Base-by-base conservation (phyloP, 2,329 filamentous ascomycete genomes). In the Harringtonia aguacate region DNA sequence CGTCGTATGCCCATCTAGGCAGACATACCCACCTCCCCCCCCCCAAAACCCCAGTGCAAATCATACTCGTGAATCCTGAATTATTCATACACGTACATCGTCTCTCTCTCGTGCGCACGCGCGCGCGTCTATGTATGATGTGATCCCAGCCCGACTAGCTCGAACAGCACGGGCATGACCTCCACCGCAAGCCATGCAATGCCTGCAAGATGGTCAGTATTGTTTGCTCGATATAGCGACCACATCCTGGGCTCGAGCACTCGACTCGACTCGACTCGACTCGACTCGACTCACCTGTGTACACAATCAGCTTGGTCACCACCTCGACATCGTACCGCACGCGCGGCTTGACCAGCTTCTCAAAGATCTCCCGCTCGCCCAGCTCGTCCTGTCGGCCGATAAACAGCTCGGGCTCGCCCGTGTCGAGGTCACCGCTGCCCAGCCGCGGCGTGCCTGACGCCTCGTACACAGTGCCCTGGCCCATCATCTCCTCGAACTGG, bases 241-340 rank as follows among this genome's bases (percentile, higher is more conserved):
- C n/a, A n/a, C n/a, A n/a, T n/a, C n/a, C n/a, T n/a, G n/a, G n/a
- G n/a, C n/a, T n/a, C n/a, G n/a, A n/a, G n/a, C n/a, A n/a, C n/a
- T n/a, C n/a, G n/a, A n/a, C n/a, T n/a, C n/a, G n/a, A 38, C 42
- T 33, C 4, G 15, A 24, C 21, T 18, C 15, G 17, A 39, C 24
- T n/a, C 8, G 17, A 21, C 13, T 28, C 36, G 15, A 65, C 79
- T 62, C 66, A 87, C 90, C 92, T 47, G 84, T 76, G 66, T 98
- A 98, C 21, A 98, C 87, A 55, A 98, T 84, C 48, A 98, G 64
- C 65, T 95, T 97, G 6, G 92, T 97, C 31, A 98, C 84, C 33
- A 98, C 90, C 63, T 98, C 92, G n/a, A 97, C 90, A 63, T 98
- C 92, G 58, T 97, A 98, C 54, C 89, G 74, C 47, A 95, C 89